Conservation (phyloP, 2,329 filamentous ascomycete genomes). For the Sordariomycetes sp. region DNA sequence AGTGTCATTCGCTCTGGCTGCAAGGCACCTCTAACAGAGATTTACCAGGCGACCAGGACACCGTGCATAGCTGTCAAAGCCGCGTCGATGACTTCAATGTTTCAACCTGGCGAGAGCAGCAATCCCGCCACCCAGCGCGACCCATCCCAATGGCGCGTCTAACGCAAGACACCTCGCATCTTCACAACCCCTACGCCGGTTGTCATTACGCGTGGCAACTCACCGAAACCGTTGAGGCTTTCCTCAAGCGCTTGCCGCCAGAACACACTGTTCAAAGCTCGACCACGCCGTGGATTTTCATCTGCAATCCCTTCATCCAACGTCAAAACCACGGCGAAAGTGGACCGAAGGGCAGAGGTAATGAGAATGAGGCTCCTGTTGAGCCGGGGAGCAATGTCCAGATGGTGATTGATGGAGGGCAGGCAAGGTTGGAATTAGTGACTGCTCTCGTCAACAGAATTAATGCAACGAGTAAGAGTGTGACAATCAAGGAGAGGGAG, state of each 20-base stretch:
- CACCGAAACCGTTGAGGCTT: conserved; percentile 53
- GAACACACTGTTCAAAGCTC: conserved; percentile 41
- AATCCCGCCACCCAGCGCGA: conserved; percentile 15
- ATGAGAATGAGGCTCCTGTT: conserved; percentile 39
- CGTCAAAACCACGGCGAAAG: conserved; percentile 21
- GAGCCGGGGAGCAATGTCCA: conserved; percentile 33
- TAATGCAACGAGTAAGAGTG: conserved; percentile 11
- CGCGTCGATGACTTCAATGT: conserved; percentile 41
- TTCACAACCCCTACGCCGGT: conserved; percentile 53
- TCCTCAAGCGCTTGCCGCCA: conserved; percentile 61
- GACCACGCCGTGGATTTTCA: conserved; percentile 60
- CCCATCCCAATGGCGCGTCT: conserved; percentile 11
- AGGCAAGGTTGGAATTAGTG: conserved; percentile 37
- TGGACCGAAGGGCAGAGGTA: conserved; percentile 24
- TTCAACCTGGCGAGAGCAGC: conserved; percentile 29
- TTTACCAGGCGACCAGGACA: conserved; percentile 43
- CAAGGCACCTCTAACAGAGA: not conserved
- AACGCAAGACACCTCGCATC: conserved; percentile 14
- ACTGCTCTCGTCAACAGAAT: conserved; percentile 32
- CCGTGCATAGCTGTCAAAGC: conserved; percentile 35
- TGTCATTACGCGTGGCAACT: conserved; percentile 50
- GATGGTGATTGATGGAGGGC: conserved; percentile 43
- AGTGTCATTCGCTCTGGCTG: no score
- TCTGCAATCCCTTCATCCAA: conserved; percentile 52
- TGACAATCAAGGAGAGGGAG: conserved; percentile 28